A percentile compares a stretch with the other conserved stretches of the same genome.
phyloP scores from a whole-genome alignment of 352 stramenopile species.

The Phytophthora cactorum region DNA sequence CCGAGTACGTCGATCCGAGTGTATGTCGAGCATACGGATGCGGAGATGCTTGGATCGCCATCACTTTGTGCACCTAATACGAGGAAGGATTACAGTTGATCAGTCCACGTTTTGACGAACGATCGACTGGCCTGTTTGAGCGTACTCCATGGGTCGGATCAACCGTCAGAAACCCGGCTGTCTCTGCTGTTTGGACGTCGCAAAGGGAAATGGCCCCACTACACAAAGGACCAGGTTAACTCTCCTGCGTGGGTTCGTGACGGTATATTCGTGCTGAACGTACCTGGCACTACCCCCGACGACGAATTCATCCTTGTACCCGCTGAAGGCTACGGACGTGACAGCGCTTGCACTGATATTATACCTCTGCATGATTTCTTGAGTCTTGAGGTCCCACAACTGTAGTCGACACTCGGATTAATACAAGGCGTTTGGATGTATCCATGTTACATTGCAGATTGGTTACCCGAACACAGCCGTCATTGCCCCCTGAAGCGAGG shows the following conservation, averaged over 20 bases:
- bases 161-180: slow-evolving; percentile 50
- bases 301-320: slow-evolving; percentile 77
- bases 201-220: slow-evolving; percentile 73
- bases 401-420: slow-evolving; percentile 11
- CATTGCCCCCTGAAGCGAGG: slow-evolving; percentile 59
- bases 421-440: neutral
- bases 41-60: slow-evolving; percentile 57
- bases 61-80: slow-evolving; percentile 55
- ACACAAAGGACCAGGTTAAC: neutral
- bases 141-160: slow-evolving; percentile 49
- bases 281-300: slow-evolving; percentile 76
- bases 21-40: slow-evolving; percentile 67
- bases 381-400: slow-evolving; percentile 81
- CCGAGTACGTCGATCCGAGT: slow-evolving; percentile 61
- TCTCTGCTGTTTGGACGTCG: slow-evolving; percentile 66
- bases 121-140: neutral
- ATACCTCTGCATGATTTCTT: slow-evolving; percentile 73
- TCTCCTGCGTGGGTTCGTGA: neutral
- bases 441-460: neutral
- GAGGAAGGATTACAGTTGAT: too few relatives aligned
- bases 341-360: slow-evolving; percentile 66
- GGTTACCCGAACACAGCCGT: slow-evolving; percentile 58
- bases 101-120: neutral
- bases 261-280: neutral
- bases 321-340: slow-evolving; percentile 69